A percentile compares a stretch with the other conserved stretches of the same genome.
phyloP scores from a whole-genome alignment of 257 asterid genomes.

The Solanum appendiculatum region DNA sequence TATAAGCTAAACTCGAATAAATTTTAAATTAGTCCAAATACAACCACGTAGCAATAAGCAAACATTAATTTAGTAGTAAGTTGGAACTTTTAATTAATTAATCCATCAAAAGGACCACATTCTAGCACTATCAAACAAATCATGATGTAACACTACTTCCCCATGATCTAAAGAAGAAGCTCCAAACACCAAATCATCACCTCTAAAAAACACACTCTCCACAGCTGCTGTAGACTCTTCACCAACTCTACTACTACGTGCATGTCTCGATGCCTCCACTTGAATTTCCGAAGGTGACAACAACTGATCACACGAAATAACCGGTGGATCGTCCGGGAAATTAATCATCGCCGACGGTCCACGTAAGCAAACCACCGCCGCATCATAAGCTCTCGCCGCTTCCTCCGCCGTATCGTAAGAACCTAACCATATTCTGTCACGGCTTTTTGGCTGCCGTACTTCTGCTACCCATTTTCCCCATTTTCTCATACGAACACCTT shows the following conservation, averaged over 20 bases:
- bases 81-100: neutral
- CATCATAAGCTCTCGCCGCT: slow-evolving; percentile 74
- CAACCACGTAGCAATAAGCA: neutral
- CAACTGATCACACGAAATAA: slow-evolving; percentile 8
- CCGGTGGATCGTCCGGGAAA: slow-evolving; percentile 51
- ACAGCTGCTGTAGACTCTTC: neutral
- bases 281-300: slow-evolving; percentile 52
- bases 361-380: slow-evolving; percentile 58
- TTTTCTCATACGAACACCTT: slow-evolving; percentile 69
- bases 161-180: neutral
- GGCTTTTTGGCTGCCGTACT: slow-evolving; percentile 69
- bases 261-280: slow-evolving; percentile 54
- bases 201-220: neutral
- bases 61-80: neutral
- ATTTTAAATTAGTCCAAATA: neutral
- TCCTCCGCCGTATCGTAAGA: slow-evolving; percentile 71
- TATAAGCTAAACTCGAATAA: neutral
- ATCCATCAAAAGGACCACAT: neutral
- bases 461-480: slow-evolving; percentile 92
- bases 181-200: neutral
- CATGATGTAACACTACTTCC: neutral
- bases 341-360: slow-evolving; percentile 51
- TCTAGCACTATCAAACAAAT: neutral
- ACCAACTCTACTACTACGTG: slow-evolving; percentile 5
- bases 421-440: slow-evolving; percentile 65